Conservation (phyloP, 2,329 filamentous ascomycete genomes). For the Alternaria hordeiaustralica region DNA sequence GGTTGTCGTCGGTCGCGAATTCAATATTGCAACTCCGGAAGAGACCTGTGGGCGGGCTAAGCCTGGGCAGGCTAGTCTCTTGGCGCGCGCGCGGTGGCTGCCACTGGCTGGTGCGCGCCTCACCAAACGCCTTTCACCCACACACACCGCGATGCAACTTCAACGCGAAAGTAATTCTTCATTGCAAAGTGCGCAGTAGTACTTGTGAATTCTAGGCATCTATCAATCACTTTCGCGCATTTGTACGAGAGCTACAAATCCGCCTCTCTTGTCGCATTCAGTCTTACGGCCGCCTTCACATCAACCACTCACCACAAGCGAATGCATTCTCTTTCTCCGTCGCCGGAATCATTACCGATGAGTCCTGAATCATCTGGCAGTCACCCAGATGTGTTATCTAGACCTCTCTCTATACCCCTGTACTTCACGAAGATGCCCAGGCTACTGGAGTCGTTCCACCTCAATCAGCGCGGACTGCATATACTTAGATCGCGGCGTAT, state of each 20-base stretch:
- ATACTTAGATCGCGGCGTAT: too few relatives aligned
- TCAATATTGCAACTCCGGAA: conserved; percentile 34
- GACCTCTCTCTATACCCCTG: neutral
- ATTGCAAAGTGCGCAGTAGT: neutral
- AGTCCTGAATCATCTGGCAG: neutral
- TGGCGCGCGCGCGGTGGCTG: conserved; percentile 18
- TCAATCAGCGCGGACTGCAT: neutral
- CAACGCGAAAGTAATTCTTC: neutral
- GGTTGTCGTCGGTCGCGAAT: conserved; percentile 40
- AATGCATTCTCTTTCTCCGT: neutral
- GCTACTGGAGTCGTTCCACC: neutral
- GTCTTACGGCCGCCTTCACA: neutral
- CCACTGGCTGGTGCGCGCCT: conserved; percentile 7
- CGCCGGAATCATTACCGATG: neutral
- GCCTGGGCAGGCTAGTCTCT: conserved; percentile 9
- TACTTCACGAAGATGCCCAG: neutral
- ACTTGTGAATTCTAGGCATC: neutral
- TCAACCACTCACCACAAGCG: neutral
- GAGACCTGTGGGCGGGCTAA: conserved; percentile 29
- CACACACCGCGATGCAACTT: neutral
- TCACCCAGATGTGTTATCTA: neutral
- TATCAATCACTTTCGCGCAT: rapidly evolving
- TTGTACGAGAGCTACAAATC: rapidly evolving
- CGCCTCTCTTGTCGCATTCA: neutral
- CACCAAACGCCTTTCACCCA: neutral